A percentile compares a stretch with the other conserved stretches of the same genome.
Conservation (phyloP, 1,284 basidiomycete species). For the Microbotryum silenes-acaulis region DNA sequence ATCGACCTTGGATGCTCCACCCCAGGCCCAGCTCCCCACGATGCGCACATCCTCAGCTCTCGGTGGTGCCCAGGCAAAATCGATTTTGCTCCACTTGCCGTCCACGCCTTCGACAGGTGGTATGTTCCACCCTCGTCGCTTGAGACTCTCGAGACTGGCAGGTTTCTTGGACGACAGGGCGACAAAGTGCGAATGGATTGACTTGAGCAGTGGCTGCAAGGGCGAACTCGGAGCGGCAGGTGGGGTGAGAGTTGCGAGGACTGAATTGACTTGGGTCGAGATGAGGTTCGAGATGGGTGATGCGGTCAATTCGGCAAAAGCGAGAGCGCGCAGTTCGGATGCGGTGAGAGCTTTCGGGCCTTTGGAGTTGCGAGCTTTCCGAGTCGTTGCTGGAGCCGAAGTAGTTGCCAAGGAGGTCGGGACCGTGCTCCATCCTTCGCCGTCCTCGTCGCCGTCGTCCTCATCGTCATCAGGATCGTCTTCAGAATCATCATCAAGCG, state of each 20-base stretch:
- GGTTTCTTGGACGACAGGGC: constrained; percentile 60
- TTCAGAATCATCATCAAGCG: constrained; percentile 35
- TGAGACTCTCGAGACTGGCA: constrained; percentile 46
- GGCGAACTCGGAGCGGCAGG: constrained; percentile 52
- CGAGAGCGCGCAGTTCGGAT: constrained; percentile 33
- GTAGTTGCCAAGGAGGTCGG: constrained; percentile 43
- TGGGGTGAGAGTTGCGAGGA: constrained; percentile 50
- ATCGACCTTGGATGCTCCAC: constrained; percentile 47
- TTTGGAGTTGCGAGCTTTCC: constrained; percentile 27
- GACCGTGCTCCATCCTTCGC: constrained; percentile 27
- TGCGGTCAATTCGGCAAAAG: constrained; percentile 31
- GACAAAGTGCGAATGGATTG: constrained; percentile 49
- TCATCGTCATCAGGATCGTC: constrained; percentile 18
- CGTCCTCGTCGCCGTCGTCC: constrained; percentile 4
- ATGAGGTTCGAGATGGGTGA: constrained; percentile 30
- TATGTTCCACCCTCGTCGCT: constrained; percentile 59
- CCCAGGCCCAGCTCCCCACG: constrained; percentile 46
- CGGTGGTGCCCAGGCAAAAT: constrained; percentile 60
- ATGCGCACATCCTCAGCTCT: constrained; percentile 39
- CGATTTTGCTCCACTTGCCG: constrained; percentile 52
- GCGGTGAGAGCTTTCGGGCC: constrained; percentile 23
- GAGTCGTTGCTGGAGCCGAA: background rate
- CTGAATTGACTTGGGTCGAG: constrained; percentile 31
- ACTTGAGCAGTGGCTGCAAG: constrained; percentile 59
- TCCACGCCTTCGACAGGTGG: constrained; percentile 55